Evolutionary conservation across 352 stramenopile species (phyloP), one percentile per base, ranked within the genome.

Genomic region (Phytophthora kernoviae): DNA sequence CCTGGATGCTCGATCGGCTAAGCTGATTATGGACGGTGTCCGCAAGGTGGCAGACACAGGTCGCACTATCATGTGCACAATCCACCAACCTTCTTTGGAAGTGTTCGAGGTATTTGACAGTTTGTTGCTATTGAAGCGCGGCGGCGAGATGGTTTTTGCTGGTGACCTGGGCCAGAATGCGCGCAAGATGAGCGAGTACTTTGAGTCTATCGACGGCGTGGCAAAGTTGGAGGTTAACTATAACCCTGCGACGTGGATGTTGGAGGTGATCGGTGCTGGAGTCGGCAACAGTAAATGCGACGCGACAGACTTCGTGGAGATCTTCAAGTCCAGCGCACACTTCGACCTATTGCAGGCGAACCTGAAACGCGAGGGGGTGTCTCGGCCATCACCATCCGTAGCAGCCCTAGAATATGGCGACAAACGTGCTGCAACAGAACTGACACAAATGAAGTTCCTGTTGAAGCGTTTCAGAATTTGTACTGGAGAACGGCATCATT

Each of bases 391-490:
- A 11, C 14, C 12, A 21, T 18, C 1, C 5, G 2, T 43, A 7
- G 9, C 37, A 22, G 37, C 37, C 15, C 18, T 43, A 21, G 37
- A 43, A 20, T 43, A 21, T 17, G 18, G 37, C 12, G 37, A 43
- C 21, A 43, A 49, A 21, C 37, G 37, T 43, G 37, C 37, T 21
- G 37, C 37, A 14, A 43, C 37, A 3, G 37, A 43, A 17, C 10
- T 49, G 22, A 49, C 42, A 36, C 42, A 49, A 18, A 49, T 49
- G 42, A 22, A 10, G 17, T 62, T 54, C 21, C 21, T 62, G 20
- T 11, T 62, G 22, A 56, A 26, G 11, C 54, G 54, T 15, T 62
- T 57, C 37, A 21, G 12, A 43, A 43, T 21, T 11, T 43, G 37
- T 43, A 43, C 37, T 43, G 37, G 37, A 15, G 37, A 43, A 43